A percentile compares a stretch with the other conserved stretches of the same genome.
Conservation (phyloP, 257 asterid species). For the Salvia miltiorrhiza region DNA sequence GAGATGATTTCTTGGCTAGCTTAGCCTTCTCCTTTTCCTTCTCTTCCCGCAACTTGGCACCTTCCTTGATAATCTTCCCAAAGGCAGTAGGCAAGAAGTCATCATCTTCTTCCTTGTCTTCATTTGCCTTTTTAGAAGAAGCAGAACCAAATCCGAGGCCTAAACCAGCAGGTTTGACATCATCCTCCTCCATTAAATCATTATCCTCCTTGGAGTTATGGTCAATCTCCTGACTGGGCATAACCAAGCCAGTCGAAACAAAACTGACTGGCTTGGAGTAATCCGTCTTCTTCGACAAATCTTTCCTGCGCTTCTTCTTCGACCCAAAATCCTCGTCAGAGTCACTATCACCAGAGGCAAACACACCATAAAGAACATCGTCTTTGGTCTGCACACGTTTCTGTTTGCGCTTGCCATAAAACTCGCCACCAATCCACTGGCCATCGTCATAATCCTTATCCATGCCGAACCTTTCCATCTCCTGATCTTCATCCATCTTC, state of each 20-base stretch:
- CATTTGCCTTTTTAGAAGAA: conserved; percentile 27
- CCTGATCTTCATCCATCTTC: conserved; percentile 76
- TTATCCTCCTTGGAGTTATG: conserved; percentile 42
- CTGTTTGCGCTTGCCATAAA: conserved; percentile 50
- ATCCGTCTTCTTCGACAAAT: conserved; percentile 45
- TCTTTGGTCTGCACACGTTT: conserved; percentile 70
- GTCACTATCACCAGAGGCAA: conserved; percentile 72
- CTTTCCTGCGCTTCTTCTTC: conserved; percentile 62
- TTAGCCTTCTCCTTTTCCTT: conserved; percentile 62
- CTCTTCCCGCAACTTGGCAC: conserved; percentile 60
- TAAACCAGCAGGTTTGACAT: conserved; percentile 34
- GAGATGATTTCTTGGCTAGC: conserved; percentile 52
- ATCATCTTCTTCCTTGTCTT: conserved; percentile 32
- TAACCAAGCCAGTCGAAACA: conserved; percentile 56
- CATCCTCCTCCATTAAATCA: conserved; percentile 32
- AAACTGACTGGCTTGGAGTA: conserved; percentile 72
- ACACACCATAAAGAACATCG: conserved; percentile 71
- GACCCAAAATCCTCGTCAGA: conserved; percentile 70
- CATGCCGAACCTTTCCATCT: conserved; percentile 75
- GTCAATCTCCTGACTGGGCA: conserved; percentile 68
- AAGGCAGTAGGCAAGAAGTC: conserved; percentile 63
- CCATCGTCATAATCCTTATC: conserved; percentile 80
- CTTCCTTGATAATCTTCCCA: conserved; percentile 69
- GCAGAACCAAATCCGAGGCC: conserved; percentile 49
- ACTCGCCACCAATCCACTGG: conserved; percentile 74